Base-by-base conservation (phyloP, 305 asterid genomes). In the Rubia balearica region DNA sequence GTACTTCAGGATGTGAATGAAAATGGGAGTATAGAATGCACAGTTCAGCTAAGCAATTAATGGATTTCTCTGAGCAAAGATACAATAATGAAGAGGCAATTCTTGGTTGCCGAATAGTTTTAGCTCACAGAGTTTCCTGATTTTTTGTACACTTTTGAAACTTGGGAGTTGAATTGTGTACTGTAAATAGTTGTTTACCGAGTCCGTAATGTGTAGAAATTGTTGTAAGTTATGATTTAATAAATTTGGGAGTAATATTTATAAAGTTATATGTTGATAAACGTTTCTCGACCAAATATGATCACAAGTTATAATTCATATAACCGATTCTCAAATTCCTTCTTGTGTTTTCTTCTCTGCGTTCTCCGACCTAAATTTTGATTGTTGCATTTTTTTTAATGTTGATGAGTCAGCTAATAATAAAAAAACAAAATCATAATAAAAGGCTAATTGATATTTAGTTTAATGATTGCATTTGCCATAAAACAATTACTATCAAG, bases 11-110 rank as follows among this genome's bases (percentile, higher is more conserved):
- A 83, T 67, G 81, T 77, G 63, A 73, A 77, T 73, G 88, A 84
- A 68, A 75, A 78, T 68, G 85, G 81, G 17, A 82, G 79, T 75
- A 77, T 81, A 78, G 88, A 84, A 56, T 86, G 87, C 79, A 79
- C 81, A 48, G 74, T 88, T 76, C 75, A 76, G 55, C 77, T 84
- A 67, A 73, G 63, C 46, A 57, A 57, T 27, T 45, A 71, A 19
- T 45, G 46, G 57, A 21, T 51, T 51, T 69, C 21, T 17, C 19
- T 17, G 64, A 38, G 33, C 49, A 53, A 0, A 7, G 46, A 33
- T 36, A 8, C 17, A 33, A 0, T 19, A 5, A 24, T 12, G 53
- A 48, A 45, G 21, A 40, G 64, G 73, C 69, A 74, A 60, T 46
- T 27, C 70, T 21, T 68, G 43, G 59, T 61, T 61, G 70, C 38